These are phyloP conservation scores for Cucurbita argyrosperma DNA, from an alignment of 306 rosid species.

Conservation along the genomic window DNA sequence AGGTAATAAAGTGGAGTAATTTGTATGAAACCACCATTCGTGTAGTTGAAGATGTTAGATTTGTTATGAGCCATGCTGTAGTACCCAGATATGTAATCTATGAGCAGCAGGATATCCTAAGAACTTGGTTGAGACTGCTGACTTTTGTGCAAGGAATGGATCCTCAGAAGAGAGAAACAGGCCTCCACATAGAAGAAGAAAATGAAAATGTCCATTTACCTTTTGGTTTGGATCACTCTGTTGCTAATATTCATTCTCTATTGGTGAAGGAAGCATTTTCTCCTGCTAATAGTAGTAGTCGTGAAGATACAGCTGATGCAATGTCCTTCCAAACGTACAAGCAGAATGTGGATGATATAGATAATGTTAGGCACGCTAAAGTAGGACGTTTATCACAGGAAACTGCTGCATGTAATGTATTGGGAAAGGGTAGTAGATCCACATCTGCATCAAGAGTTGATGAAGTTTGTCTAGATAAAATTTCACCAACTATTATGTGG, in stretches of 20 bases:
- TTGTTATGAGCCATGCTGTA: conserved; percentile 75
- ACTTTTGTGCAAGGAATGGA: conserved; percentile 87
- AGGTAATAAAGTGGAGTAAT: conserved; percentile 57
- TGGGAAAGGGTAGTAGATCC: conserved; percentile 23
- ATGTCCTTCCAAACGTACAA: conserved; percentile 13
- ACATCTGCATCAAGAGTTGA: conserved; percentile 20
- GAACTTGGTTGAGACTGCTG: conserved; percentile 77
- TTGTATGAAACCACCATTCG: conserved; percentile 63
- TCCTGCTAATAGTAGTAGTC: conserved; percentile 34
- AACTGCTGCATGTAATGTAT: conserved; percentile 50
- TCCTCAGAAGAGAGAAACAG: conserved; percentile 83
- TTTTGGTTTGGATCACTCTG: conserved; percentile 53
- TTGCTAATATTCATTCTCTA: conserved; percentile 65
- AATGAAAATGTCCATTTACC: conserved; percentile 54
- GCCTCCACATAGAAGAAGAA: conserved; percentile 78
- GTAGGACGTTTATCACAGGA: conserved; percentile 73
- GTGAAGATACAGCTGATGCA: conserved; percentile 37
- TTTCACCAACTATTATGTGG: conserved; percentile 45
- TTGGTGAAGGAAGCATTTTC: conserved; percentile 83
- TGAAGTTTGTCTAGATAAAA: conserved; percentile 27
- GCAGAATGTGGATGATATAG: conserved; percentile 42
- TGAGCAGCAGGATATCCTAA: conserved; percentile 63
- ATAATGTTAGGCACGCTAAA: conserved; percentile 55
- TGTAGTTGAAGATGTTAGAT: conserved; percentile 82
- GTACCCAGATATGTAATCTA: conserved; percentile 60